Conservation (phyloP, 371 early-diverging fungal species). For the Lichtheimia corymbifera region DNA sequence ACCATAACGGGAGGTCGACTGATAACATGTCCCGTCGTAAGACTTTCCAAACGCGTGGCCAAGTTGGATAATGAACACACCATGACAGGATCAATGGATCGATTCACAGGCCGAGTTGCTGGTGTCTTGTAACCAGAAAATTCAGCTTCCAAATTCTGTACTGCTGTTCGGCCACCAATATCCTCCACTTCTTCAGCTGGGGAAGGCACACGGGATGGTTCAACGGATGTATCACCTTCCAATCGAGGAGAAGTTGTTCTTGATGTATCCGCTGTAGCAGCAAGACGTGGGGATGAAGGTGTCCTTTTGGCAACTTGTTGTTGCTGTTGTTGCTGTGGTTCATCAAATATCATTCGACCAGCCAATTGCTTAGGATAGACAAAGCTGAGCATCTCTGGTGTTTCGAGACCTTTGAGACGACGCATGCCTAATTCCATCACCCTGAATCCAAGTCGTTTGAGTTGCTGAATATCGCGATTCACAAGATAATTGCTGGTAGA, state of each 20-base stretch:
- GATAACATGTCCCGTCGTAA: conserved; percentile 25
- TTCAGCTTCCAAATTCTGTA: background rate
- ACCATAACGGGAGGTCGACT: background rate
- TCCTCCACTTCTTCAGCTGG: background rate
- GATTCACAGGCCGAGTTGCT: background rate
- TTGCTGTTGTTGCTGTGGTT: background rate
- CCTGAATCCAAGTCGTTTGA: conserved; percentile 72
- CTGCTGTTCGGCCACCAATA: no score
- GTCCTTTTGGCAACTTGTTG: background rate
- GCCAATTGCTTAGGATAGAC: conserved; percentile 66
- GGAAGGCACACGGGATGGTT: background rate
- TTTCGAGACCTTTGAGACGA: conserved; percentile 89
- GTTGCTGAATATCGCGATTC: conserved; percentile 58
- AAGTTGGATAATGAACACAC: conserved; percentile 38
- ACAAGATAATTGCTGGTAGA: conserved; percentile 29
- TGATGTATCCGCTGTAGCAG: conserved; percentile 8
- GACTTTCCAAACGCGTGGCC: conserved; percentile 43
- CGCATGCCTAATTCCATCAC: conserved; percentile 78
- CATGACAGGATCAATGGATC: conserved; percentile 34
- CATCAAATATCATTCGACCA: conserved; percentile 45
- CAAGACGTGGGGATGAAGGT: conserved; percentile 8
- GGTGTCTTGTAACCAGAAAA: background rate
- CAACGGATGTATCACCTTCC: background rate
- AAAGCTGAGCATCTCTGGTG: conserved; percentile 78
- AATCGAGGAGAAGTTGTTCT: conserved; percentile 6